Evolutionary conservation across 2,329 filamentous ascomycete species (phyloP).

Genomic region (Fusarium albidum): DNA sequence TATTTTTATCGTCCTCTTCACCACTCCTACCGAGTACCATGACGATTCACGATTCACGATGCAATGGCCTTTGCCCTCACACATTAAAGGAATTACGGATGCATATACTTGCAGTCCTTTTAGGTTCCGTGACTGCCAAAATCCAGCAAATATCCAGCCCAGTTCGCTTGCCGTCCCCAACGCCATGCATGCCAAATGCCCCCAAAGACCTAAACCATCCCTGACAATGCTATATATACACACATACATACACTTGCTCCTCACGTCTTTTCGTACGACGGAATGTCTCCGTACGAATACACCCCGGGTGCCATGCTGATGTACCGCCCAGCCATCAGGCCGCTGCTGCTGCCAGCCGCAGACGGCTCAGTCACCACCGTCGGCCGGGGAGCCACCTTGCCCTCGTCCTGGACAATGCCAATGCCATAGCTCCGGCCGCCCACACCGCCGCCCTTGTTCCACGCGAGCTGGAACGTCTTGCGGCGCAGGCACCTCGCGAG

Average conservation of each 20-base stretch:
- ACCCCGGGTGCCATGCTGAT: slow-evolving; percentile 40
- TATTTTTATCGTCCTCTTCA: slow-evolving; percentile 1
- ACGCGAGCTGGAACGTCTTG: slow-evolving; percentile 39
- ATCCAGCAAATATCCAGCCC: neutral
- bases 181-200: slow-evolving; percentile 25
- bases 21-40: neutral
- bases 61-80: neutral
- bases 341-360: slow-evolving; percentile 17
- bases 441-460: slow-evolving; percentile 24
- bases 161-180: slow-evolving; percentile 20
- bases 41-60: neutral
- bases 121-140: neutral
- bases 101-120: neutral
- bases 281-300: slow-evolving; percentile 38
- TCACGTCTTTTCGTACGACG: slow-evolving; percentile 29
- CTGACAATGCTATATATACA: slow-evolving; percentile 1
- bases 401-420: slow-evolving; percentile 40
- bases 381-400: slow-evolving; percentile 26
- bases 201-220: slow-evolving; percentile 1
- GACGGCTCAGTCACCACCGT: slow-evolving; percentile 9
- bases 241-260: neutral
- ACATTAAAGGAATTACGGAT: neutral
- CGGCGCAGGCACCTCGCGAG: slow-evolving; percentile 38
- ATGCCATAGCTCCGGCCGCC: slow-evolving; percentile 37
- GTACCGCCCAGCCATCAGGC: slow-evolving; percentile 25